Base-by-base conservation (phyloP, 176 grass and related monocot genomes). In the Aegilops longissima region DNA sequence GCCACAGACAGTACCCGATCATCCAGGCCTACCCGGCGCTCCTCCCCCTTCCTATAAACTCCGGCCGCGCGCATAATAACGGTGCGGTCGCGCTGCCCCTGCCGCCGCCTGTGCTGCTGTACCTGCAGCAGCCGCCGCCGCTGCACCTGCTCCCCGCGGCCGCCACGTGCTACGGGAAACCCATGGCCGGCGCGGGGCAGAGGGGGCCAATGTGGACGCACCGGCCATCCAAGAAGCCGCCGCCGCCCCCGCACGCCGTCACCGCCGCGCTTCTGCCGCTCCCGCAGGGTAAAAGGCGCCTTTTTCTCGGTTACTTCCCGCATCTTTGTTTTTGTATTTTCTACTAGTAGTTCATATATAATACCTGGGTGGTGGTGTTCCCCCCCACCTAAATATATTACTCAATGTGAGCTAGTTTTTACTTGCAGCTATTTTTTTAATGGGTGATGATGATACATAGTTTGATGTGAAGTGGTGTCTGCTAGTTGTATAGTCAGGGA, bases 11-110 rank as follows among this genome's bases (percentile, higher is more conserved):
- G 23, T 70, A 88, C 74, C 89, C 85, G 36, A 84, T 87, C 89
- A 63, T 86, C 73, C 92, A 92, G 42, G 88, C 94, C 27, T 93
- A 93, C 51, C 94, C 94, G n/a, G 94, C 94, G 4, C 91, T 96
- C 75, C 91, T 95, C 8, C 93, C 91, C 14, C 40, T 96, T 33
- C 94, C 93, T 23, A 80, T 89, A 74, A 83, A 89, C 87, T 71
- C 80, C 33, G 23, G 61, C n/a, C 44, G 65, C 44, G 40, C 75
- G n/a, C 82, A 34, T 2, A 31, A 12, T 58, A 42, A 40, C 30
- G 67, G 66, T 42, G 42, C 76, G 20, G 33, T 66, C 33, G 13
- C 76, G 44, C 68, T 89, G 51, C 86, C 91, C 13, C 76, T 97
- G 35, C 94, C 94, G 29, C 94, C 92, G 40, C 94, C 94, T 2